phyloP scores from a whole-genome alignment of 257 asterid genomes.

The Petunia axillaris region DNA sequence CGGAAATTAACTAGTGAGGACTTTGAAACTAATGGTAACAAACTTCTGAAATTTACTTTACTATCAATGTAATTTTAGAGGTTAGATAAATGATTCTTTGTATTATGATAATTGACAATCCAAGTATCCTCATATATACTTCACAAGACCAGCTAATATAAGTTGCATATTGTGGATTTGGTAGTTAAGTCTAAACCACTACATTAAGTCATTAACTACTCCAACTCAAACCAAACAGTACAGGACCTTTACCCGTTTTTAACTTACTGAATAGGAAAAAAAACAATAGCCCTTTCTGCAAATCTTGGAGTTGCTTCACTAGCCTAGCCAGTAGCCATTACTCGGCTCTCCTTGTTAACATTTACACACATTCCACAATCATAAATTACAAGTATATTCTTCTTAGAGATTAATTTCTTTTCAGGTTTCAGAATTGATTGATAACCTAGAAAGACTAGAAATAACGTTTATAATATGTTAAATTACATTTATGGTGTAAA shows the following conservation, averaged over 20 bases:
- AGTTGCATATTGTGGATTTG: background rate
- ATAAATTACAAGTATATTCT: no score
- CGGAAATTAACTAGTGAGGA: background rate
- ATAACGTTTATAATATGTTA: no score
- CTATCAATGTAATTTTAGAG: background rate
- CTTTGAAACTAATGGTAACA: background rate
- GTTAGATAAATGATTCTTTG: background rate
- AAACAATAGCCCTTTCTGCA: background rate
- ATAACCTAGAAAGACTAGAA: no score
- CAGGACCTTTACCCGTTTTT: background rate
- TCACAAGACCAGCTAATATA: background rate
- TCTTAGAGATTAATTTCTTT: no score
- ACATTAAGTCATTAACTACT: background rate
- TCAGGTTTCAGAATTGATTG: no score
- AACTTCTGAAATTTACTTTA: no score
- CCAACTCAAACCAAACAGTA: background rate
- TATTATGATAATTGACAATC: background rate
- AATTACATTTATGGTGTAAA: no score
- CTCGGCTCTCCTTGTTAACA: no score
- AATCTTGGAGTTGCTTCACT: no score
- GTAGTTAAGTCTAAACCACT: background rate
- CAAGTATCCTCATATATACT: background rate
- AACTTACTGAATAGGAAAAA: background rate
- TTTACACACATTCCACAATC: no score
- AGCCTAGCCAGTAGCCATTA: no score